These are phyloP conservation scores for Quercus phellos DNA, from an alignment of 331 rosid genomes.

Conservation along the genomic window DNA sequence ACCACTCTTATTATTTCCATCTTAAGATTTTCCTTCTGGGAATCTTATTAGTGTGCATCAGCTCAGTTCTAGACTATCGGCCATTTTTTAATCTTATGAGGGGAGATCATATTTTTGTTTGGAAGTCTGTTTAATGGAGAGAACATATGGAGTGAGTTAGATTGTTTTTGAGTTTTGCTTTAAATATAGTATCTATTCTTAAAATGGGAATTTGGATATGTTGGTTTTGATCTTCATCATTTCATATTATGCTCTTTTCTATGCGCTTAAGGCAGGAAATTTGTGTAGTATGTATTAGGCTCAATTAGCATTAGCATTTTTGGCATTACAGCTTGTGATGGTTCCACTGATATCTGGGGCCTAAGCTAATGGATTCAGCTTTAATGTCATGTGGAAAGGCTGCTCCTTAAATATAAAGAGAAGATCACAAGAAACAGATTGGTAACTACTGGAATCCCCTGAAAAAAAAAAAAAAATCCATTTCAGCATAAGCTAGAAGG, in stretches of 20 bases:
- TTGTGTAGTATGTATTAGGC: not conserved
- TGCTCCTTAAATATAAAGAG: too few species aligned
- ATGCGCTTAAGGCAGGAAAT: not conserved
- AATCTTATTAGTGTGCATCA: not conserved
- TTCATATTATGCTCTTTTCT: not conserved
- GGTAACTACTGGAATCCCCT: too few species aligned
- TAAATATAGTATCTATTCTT: not conserved
- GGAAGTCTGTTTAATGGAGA: too few species aligned
- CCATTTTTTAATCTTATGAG: not conserved
- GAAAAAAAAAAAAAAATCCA: too few species aligned
- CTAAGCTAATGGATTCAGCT: too few species aligned
- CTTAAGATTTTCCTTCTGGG: not conserved
- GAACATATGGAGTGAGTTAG: not conserved
- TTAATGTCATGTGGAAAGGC: too few species aligned
- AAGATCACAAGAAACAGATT: too few species aligned
- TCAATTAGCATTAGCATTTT: not conserved
- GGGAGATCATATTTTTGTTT: not conserved
- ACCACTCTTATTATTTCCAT: constrained; percentile 4
- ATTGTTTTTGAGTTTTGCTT: not conserved
- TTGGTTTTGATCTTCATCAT: constrained; percentile 2
- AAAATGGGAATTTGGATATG: not conserved
- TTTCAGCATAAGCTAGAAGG: too few species aligned
- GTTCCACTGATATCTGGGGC: too few species aligned
- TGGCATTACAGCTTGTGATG: too few species aligned
- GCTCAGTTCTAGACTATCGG: constrained; percentile 1